phyloP scores from a whole-genome alignment of 2,329 filamentous ascomycete species.

The Gnomoniopsis sp. region DNA sequence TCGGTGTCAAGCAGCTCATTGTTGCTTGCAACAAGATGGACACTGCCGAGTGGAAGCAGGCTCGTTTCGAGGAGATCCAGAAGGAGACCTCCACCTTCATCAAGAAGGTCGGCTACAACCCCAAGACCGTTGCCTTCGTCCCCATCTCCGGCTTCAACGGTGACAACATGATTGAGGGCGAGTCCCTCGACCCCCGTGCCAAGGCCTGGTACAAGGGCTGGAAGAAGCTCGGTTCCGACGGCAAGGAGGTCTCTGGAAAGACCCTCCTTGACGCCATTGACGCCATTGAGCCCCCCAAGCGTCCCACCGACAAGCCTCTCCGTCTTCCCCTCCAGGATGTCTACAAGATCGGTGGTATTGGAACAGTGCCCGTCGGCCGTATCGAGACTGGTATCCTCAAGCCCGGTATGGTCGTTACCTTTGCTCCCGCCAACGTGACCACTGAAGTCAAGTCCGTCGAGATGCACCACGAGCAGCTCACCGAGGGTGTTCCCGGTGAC shows the following conservation, averaged over 20 bases:
- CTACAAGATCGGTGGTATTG: conserved; percentile 99
- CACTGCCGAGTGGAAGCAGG: conserved; percentile 97
- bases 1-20: conserved; percentile 99
- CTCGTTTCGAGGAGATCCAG: conserved; percentile 97
- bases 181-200: conserved; percentile 75
- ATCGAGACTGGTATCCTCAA: conserved; percentile 99
- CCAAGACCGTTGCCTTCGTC: conserved; percentile 97
- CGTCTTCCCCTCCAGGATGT: conserved; percentile 99
- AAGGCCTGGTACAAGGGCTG: conserved; percentile 95
- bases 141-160: conserved; percentile 99
- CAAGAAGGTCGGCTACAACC: conserved; percentile 99
- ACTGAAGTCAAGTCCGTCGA: conserved; percentile 99
- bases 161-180: conserved; percentile 96
- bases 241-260: conserved; percentile 83
- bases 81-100: conserved; percentile 99
- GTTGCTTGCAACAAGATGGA: conserved; percentile 99
- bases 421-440: conserved; percentile 97
- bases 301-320: conserved; percentile 98
- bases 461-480: conserved; percentile 99
- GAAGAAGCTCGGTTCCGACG: conserved; percentile 92
- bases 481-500: conserved; percentile 95
- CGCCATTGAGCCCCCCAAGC: conserved; percentile 85
- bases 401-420: conserved; percentile 92
- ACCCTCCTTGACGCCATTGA: conserved; percentile 99
- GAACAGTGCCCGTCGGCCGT: conserved; percentile 99